These are phyloP conservation scores for Globisporangium sylvaticum DNA, from an alignment of 352 stramenopile genomes.

Conservation along the genomic window DNA sequence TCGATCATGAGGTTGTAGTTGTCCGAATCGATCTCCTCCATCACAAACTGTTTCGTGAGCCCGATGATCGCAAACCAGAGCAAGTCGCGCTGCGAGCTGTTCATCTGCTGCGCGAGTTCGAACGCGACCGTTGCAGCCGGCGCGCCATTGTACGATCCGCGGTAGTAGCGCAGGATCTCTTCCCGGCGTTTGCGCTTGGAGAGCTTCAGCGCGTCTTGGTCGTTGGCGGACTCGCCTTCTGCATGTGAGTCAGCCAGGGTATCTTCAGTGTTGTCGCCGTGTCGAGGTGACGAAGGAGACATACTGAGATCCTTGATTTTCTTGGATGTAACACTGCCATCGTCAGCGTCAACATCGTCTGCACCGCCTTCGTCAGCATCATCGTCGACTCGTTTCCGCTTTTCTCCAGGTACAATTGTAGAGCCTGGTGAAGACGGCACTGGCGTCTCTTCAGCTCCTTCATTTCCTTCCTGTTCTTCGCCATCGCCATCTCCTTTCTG, in stretches of 20 bases:
- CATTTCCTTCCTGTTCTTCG: constrained; percentile 12
- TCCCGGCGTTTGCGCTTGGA: constrained; percentile 60
- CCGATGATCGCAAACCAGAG: constrained; percentile 98
- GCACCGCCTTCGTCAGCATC: constrained; percentile 30
- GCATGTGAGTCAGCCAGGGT: not conserved
- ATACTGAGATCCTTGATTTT: not conserved
- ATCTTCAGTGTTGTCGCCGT: constrained; percentile 1
- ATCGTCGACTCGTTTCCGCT: constrained; percentile 37
- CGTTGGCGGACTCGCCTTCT: constrained; percentile 8
- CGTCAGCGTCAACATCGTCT: constrained; percentile 22
- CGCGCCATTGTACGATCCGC: constrained; percentile 85
- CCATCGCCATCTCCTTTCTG: constrained; percentile 7
- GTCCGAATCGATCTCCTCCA: constrained; percentile 90
- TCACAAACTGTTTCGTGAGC: constrained; percentile 93
- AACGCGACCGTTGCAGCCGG: constrained; percentile 76
- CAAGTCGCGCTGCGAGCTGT: constrained; percentile 83
- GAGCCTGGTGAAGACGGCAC: constrained; percentile 13
- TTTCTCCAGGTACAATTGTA: not conserved
- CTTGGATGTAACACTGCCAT: constrained; percentile 19
- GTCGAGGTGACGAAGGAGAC: not conserved
- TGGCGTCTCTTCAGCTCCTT: constrained; percentile 12
- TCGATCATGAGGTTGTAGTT: constrained; percentile 91
- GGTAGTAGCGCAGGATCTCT: constrained; percentile 92
- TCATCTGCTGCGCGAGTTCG: constrained; percentile 80
- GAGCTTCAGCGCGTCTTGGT: constrained; percentile 24